Evolutionary conservation across 2,329 filamentous ascomycete species (phyloP), one percentile per base, ranked within the genome.

Genomic region (Thelonectria olida): DNA sequence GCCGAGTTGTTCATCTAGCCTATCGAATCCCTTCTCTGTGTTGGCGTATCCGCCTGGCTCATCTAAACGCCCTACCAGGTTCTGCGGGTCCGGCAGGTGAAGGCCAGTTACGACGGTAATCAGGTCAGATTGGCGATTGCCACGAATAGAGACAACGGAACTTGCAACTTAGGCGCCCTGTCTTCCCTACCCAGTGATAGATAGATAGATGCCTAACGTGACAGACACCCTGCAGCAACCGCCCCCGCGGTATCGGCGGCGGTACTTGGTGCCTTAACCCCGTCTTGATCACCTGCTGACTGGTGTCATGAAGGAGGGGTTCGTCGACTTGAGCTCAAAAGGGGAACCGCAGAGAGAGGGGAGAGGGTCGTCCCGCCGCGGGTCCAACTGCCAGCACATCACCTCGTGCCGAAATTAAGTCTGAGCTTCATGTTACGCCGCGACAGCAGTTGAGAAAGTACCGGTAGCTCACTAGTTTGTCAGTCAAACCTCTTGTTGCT

Each of bases 321-420:
- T 39, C 49, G 19, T 39, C 17, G 22, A 4, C 7, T 8, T 31
- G 28, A 8, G 28, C 28, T 31, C 10, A 31, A 31, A 31, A 31
- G 28, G 28, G 25, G 28, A 13, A 22, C 7, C 19, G 15, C 25
- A 13, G 41, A 17, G 38, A 27, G 25, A 23, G 28, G 45, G 41
- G 41, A 36, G 55, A 53, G 49, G 55, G 55, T 52, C 48, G 55
- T 52, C 55, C 50, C 56, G 49, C 47, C 39, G n/a, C 49, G 42
- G 56, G 44, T 38, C 52, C 47, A 39, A 45, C 28, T 52, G 48
- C 54, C 59, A 62, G 34, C 54, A 36, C 59, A 58, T 58, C 59
- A 54, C 59, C 59, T 53, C 59, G 52, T 50, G n/a, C n/a, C n/a
- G n/a, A n/a, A n/a, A n/a, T n/a, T n/a, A n/a, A n/a, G n/a, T n/a